Conservation (phyloP, 225 moss, liverwort and hornwort species). For the Asterella californica region DNA sequence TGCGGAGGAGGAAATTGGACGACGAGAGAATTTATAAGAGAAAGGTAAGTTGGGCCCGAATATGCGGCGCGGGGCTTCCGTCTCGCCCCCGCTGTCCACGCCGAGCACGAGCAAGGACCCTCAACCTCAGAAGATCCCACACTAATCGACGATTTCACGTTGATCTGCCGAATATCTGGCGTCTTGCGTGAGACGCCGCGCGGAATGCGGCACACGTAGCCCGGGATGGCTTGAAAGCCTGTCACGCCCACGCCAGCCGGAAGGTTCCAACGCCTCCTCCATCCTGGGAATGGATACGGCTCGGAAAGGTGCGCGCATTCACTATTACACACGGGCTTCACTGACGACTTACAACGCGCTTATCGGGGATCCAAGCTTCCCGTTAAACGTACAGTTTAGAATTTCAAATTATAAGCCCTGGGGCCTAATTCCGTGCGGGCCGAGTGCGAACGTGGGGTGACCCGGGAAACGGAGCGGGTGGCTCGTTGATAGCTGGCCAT, state of each 20-base stretch:
- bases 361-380: neutral
- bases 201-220: neutral
- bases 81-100: neutral
- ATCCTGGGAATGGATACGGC: neutral
- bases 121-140: neutral
- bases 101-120: neutral
- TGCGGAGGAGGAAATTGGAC: too few relatives aligned
- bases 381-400: constrained; percentile 14
- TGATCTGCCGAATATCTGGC: neutral
- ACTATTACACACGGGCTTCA: neutral
- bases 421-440: neutral
- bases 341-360: neutral
- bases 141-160: neutral
- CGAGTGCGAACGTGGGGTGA: neutral
- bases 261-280: neutral
- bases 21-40: too few relatives aligned
- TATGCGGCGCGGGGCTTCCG: too few relatives aligned
- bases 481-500: neutral
- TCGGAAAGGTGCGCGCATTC: neutral
- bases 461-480: neutral
- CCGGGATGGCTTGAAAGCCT: neutral
- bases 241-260: neutral
- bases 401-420: neutral
- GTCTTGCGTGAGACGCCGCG: neutral
- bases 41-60: too few relatives aligned